These are phyloP conservation scores for Fusarium sp. DNA, from an alignment of 2,329 filamentous ascomycete genomes.

Conservation along the genomic window DNA sequence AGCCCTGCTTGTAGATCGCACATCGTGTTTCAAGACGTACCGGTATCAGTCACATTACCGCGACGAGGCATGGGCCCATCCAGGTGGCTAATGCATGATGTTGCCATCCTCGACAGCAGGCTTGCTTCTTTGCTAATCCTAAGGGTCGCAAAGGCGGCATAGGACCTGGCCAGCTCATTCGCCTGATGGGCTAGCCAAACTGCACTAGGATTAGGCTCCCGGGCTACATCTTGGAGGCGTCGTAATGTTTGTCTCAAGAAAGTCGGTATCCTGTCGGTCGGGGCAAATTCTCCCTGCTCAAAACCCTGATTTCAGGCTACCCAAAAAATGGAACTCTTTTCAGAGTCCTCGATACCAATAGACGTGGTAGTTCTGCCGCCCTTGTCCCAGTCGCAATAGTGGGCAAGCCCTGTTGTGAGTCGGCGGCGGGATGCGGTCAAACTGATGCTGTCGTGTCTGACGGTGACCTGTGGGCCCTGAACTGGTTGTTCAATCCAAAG, in stretches of 20 bases:
- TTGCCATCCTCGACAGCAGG: neutral
- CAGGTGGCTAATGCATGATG: neutral
- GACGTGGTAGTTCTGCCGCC: neutral
- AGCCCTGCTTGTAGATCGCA: neutral
- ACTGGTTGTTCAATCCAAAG: neutral
- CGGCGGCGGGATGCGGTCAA: neutral
- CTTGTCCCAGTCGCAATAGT: neutral
- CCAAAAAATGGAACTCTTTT: neutral
- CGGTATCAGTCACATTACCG: neutral
- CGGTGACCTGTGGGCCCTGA: neutral
- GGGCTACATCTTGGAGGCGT: neutral
- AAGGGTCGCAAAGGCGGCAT: neutral
- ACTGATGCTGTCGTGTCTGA: neutral
- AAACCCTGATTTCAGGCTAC: neutral
- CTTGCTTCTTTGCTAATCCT: constrained; percentile 4
- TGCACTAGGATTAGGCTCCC: neutral
- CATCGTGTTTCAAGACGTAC: neutral
- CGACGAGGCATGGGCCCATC: neutral
- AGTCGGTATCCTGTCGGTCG: neutral
- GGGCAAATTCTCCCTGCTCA: neutral
- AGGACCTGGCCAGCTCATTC: neutral
- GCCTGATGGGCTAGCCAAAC: neutral
- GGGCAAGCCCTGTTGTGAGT: neutral
- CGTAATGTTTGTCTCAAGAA: neutral
- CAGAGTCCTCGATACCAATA: neutral